phyloP scores from a whole-genome alignment of 345 rosid species.

The Linum usitatissimum region DNA sequence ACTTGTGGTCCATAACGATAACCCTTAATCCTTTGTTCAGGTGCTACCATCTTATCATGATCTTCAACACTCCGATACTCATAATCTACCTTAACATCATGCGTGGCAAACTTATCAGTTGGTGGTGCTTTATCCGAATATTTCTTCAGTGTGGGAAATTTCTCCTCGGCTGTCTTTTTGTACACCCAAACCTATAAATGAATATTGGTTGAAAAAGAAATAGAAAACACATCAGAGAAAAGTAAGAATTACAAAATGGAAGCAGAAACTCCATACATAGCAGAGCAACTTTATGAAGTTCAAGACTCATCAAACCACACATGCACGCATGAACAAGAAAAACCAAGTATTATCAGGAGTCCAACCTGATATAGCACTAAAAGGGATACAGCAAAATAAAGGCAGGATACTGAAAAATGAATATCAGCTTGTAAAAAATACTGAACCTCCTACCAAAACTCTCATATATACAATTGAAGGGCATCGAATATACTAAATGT shows the following conservation, averaged over 20 bases:
- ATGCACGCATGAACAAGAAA: not conserved
- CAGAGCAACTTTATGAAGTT: not conserved
- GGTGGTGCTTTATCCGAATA: slow-evolving; percentile 84
- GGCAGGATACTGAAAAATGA: not conserved
- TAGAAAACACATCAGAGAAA: not conserved
- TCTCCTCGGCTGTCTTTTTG: slow-evolving; percentile 88
- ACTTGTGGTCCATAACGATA: slow-evolving; percentile 92
- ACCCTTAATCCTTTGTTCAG: slow-evolving; percentile 90
- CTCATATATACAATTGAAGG: not conserved
- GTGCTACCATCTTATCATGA: slow-evolving; percentile 52
- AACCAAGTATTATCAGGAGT: not conserved
- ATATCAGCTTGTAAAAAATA: not conserved
- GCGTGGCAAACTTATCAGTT: slow-evolving; percentile 67
- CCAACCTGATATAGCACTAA: not conserved
- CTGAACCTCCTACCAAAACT: not conserved
- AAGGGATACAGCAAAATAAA: not conserved
- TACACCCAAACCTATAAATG: slow-evolving; percentile 78
- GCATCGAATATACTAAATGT: slow-evolving; percentile 4
- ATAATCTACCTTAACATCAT: slow-evolving; percentile 79
- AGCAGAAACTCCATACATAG: not conserved
- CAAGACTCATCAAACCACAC: not conserved
- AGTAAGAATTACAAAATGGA: not conserved
- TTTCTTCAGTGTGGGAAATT: slow-evolving; percentile 72
- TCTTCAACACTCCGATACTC: slow-evolving; percentile 56
- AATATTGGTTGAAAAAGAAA: not conserved